Evolutionary conservation across 768 basidiomycete genomes (phyloP), one percentile per base, ranked within the genome.

Genomic region (Hydnum rufescens): DNA sequence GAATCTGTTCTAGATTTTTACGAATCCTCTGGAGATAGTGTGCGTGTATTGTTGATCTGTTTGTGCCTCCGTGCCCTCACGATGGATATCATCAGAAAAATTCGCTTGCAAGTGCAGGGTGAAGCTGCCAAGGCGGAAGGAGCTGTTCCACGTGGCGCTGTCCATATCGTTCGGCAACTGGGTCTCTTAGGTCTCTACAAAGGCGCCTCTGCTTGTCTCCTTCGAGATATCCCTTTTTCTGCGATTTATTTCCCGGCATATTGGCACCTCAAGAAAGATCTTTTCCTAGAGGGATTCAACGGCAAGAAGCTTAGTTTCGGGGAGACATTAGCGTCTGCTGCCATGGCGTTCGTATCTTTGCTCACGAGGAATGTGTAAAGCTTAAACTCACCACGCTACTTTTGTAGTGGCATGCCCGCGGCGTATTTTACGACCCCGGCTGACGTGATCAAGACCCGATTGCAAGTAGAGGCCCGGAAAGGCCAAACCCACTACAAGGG

Each of bases 21-120:
- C 95, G 29, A 99, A 97, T 64, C 95, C 95, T 43, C 67, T 99
- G 55, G 89, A 93, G 66, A 92, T 92, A 66, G 85, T 88, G 86
- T 89, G 75, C 56, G 81, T 56, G 13, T 50, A 1, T 1, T 13
- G 6, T 30, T 6, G 16, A 30, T 50, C 18, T 50, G 8, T 6
- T 13, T 47, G 32, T 29, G 13, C 13, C 26, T 13, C 28, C 8
- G 16, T 32, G 6, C 13, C 25, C 13, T 50, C 44, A 47, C 44
- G 13, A 25, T 47, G 8, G 8, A 28, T 47, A n/a, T 53, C 26
- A 57, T 18, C 57, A 89, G 86, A 46, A 89, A 92, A 74, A 95
- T 95, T 60, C 82, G 92, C 42, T 68, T 93, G 29, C 90, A 95
- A 62, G 67, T 95, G n/a, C 90, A 92, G 64, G 95, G 95, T 28